phyloP scores from a whole-genome alignment of 2,329 filamentous ascomycete genomes.

The Nakataea oryzae region DNA sequence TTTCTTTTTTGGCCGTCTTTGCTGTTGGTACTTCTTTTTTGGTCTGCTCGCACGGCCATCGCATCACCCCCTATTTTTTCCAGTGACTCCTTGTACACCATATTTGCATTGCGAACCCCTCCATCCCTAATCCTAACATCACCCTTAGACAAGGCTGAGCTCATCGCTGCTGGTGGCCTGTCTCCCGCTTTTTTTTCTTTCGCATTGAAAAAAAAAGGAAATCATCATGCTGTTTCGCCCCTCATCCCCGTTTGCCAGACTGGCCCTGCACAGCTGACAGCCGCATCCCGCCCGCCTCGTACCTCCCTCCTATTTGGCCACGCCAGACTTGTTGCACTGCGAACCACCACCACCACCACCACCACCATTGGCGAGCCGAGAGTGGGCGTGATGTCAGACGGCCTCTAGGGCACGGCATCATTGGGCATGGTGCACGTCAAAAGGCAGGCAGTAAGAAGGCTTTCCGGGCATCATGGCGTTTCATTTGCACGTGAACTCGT shows the following conservation, averaged over 20 bases:
- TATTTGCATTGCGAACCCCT: neutral
- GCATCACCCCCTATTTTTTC: no score
- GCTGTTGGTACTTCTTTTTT: no score
- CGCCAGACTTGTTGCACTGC: no score
- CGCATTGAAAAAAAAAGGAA: neutral
- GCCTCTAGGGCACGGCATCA: neutral
- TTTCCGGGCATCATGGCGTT: neutral
- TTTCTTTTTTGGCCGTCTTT: neutral
- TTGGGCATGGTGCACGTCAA: neutral
- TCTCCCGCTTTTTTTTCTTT: no score
- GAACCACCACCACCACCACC: no score
- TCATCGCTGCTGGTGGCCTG: no score
- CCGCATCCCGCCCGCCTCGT: no score
- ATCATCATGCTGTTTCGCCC: neutral
- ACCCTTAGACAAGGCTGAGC: neutral
- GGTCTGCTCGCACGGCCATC: neutral
- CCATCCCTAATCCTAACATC: neutral
- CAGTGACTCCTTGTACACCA: neutral
- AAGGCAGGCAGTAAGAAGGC: neutral
- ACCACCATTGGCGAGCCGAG: neutral
- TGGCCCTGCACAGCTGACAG: neutral
- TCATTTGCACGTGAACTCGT: neutral
- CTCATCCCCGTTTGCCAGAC: neutral
- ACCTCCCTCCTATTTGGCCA: neutral
- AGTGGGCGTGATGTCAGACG: neutral